Base-by-base conservation (phyloP, 768 basidiomycete species). In the Gelatoporia subvermispora region DNA sequence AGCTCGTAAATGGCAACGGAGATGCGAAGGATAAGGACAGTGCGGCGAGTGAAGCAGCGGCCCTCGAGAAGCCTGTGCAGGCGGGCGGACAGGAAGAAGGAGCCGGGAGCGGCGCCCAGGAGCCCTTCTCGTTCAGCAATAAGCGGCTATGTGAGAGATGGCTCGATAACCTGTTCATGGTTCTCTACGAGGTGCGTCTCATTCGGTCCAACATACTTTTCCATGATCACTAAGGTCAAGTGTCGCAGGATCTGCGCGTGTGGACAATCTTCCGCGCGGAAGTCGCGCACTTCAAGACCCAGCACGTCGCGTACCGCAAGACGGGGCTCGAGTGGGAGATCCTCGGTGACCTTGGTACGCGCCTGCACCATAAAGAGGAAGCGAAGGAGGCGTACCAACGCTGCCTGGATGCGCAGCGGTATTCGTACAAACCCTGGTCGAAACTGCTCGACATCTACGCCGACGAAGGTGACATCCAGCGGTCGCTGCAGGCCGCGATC, bases 211-310 rank as follows among this genome's bases (percentile, higher is more conserved):
- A 37, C 24, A 36, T n/a, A 36, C n/a, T 10, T 10, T 31, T 17
- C 31, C n/a, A n/a, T n/a, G n/a, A n/a, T n/a, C n/a, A n/a, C n/a
- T n/a, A n/a, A n/a, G n/a, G n/a, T n/a, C n/a, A n/a, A n/a, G n/a
- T n/a, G n/a, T n/a, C 13, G 11, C 31, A 94, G 91, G 96, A 99
- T 65, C 74, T 99, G 35, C 83, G 96, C 15, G 89, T 99, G 3
- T 98, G 95, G 87, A 99, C 96, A 1, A 98, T 99, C 60, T 99
- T 95, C 81, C 81, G 96, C 20, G 95, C 96, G 2, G 96, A 98
- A 63, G 89, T 97, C 10, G 93, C 94, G 0, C 96, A 99, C 64
- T 99, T 96, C 79, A 98, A 96, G 64, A 94, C 93, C 2, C 95
- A 98, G 65, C 94, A 96, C 55, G 88, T 98, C 49, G 93, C 94